These are phyloP conservation scores for Mycena albidolilacea DNA, from an alignment of 768 basidiomycete genomes.

Conservation along the genomic window DNA sequence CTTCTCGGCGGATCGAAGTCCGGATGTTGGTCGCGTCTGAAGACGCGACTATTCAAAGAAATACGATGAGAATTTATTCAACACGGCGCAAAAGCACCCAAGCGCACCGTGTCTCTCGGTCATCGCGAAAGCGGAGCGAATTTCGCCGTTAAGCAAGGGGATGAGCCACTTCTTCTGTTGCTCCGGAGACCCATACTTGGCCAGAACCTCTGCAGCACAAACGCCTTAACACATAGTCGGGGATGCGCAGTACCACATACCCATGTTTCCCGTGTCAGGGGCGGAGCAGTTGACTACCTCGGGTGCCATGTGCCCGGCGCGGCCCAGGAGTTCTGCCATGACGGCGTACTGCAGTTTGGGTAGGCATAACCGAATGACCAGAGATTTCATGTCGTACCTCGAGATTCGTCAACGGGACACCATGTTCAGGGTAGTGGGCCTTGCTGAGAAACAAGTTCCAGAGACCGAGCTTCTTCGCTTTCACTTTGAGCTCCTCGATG, in stretches of 20 bases:
- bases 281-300: slow-evolving; percentile 95
- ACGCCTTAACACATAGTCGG: neutral
- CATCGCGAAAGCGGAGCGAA: slow-evolving; percentile 96
- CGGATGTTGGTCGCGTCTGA: slow-evolving; percentile 97
- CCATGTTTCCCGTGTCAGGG: slow-evolving; percentile 99
- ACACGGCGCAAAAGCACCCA: slow-evolving; percentile 16
- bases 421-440: slow-evolving; percentile 90
- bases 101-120: slow-evolving; percentile 88
- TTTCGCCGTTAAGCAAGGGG: slow-evolving; percentile 93
- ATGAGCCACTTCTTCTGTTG: slow-evolving; percentile 94
- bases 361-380: neutral
- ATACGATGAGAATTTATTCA: slow-evolving; percentile 28
- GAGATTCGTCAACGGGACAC: slow-evolving; percentile 92
- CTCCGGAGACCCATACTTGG: slow-evolving; percentile 90
- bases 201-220: slow-evolving; percentile 86
- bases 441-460: slow-evolving; percentile 99
- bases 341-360: slow-evolving; percentile 82
- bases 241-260: slow-evolving; percentile 56
- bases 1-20: slow-evolving; percentile 87
- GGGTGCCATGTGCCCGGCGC: slow-evolving; percentile 85
- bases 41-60: slow-evolving; percentile 75
- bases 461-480: slow-evolving; percentile 89
- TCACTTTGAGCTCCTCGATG: slow-evolving; percentile 87
- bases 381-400: slow-evolving; percentile 70
- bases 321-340: slow-evolving; percentile 96